These are phyloP conservation scores for Suillus ampliporus DNA, from an alignment of 768 basidiomycete species.

Conservation along the genomic window DNA sequence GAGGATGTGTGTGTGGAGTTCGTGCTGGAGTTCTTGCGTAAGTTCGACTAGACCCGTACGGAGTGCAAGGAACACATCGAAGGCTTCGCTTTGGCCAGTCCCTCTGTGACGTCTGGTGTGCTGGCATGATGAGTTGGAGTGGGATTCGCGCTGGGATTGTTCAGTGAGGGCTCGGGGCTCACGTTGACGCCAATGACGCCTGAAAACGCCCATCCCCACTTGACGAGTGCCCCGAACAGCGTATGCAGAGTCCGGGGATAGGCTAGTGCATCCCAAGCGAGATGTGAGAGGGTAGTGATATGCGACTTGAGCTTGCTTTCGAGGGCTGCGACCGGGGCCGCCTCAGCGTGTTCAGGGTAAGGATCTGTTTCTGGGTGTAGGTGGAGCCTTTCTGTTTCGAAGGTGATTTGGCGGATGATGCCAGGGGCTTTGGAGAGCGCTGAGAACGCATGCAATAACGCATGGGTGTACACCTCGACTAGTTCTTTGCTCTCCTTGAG, in stretches of 20 bases:
- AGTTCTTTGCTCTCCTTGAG: slow-evolving; percentile 67
- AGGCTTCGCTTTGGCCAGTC: slow-evolving; percentile 56
- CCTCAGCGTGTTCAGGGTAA: slow-evolving; percentile 44
- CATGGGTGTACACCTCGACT: slow-evolving; percentile 76
- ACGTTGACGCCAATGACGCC: slow-evolving; percentile 66
- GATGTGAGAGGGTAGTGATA: slow-evolving; percentile 62
- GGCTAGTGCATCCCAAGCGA: slow-evolving; percentile 65
- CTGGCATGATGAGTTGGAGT: slow-evolving; percentile 17
- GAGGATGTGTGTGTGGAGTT: slow-evolving; percentile 59
- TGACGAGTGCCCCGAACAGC: slow-evolving; percentile 53
- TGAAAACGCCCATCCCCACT: slow-evolving; percentile 71
- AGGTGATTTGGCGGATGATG: slow-evolving; percentile 22
- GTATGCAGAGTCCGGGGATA: slow-evolving; percentile 63
- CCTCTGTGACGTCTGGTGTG: slow-evolving; percentile 22
- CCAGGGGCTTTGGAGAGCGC: slow-evolving; percentile 29
- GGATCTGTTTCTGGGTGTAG: slow-evolving; percentile 18
- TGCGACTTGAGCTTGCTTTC: slow-evolving; percentile 61
- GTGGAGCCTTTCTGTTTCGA: slow-evolving; percentile 32
- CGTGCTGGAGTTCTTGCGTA: slow-evolving; percentile 55
- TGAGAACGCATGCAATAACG: slow-evolving; percentile 81
- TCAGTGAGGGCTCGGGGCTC: slow-evolving; percentile 34
- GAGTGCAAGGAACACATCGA: slow-evolving; percentile 73
- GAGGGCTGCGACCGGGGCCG: slow-evolving; percentile 57
- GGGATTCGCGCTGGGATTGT: background rate
- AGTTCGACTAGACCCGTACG: slow-evolving; percentile 61